Evolutionary conservation across 2,329 filamentous ascomycete genomes (phyloP).

Genomic region (Neofusicoccum sp.): DNA sequence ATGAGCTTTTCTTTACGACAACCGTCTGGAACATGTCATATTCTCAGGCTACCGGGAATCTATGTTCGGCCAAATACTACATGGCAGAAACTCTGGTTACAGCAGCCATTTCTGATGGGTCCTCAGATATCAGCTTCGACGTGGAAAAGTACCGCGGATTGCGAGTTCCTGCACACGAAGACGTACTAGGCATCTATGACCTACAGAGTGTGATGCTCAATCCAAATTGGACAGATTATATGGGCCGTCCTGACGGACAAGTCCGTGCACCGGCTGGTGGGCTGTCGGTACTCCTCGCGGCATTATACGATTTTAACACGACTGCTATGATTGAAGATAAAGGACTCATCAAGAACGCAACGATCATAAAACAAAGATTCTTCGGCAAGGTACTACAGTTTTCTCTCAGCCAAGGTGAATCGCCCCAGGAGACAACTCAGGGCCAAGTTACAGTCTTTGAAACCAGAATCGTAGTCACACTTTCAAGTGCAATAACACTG

Average conservation of each 20-base stretch:
- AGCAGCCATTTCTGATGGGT: not conserved
- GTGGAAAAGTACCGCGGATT: not conserved
- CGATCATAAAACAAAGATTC: slow-evolving; percentile 27
- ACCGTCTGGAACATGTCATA: not conserved
- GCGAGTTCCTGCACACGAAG: not conserved
- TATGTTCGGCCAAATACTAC: not conserved
- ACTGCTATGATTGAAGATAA: not conserved
- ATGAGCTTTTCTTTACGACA: too few species aligned
- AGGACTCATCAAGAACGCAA: slow-evolving; percentile 2
- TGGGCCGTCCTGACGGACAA: not conserved
- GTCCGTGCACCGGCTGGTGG: not conserved
- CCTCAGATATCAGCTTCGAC: not conserved
- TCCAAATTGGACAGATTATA: not conserved
- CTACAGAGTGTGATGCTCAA: not conserved
- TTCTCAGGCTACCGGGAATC: not conserved
- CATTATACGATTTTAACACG: not conserved
- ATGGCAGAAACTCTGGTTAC: not conserved
- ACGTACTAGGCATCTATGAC: not conserved
- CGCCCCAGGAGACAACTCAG: not conserved
- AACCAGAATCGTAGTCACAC: too few species aligned
- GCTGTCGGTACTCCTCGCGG: too few species aligned
- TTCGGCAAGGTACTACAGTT: slow-evolving; percentile 26
- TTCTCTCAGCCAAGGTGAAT: slow-evolving; percentile 18
- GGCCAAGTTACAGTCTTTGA: too few species aligned
- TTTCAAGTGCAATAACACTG: too few species aligned